A percentile compares a stretch with the other conserved stretches of the same genome.
These are phyloP conservation scores for Penicillium desertorum DNA, from an alignment of 495 filamentous ascomycete species.

Conservation along the genomic window DNA sequence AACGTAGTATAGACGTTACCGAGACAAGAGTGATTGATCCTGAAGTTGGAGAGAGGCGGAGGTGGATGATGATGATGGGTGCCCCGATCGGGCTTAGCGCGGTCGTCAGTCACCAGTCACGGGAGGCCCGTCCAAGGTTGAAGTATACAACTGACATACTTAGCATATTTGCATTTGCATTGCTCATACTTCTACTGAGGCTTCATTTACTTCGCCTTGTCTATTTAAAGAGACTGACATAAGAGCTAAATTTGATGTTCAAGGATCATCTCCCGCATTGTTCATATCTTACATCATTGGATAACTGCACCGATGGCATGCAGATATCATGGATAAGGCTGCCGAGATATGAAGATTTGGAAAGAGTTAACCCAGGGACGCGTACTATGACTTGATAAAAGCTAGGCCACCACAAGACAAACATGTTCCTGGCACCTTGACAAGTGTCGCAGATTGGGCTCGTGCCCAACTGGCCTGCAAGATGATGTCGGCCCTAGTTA, in stretches of 20 bases:
- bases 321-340: conserved; percentile 1
- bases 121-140: conserved; percentile 20
- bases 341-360: neutral
- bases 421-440: conserved; percentile 13
- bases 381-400: conserved; percentile 7
- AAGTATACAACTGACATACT: conserved; percentile 7
- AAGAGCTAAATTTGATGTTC: neutral
- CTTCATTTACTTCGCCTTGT: neutral
- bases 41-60: conserved; percentile 28
- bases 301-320: conserved; percentile 8
- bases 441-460: conserved; percentile 11
- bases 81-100: conserved; percentile 33
- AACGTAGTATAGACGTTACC: conserved; percentile 20
- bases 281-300: neutral
- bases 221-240: conserved; percentile 2
- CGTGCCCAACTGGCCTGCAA: conserved; percentile 27
- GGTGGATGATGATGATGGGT: conserved; percentile 32
- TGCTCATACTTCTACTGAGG: neutral
- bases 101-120: conserved; percentile 39
- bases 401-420: conserved; percentile 2
- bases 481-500: conserved; percentile 25
- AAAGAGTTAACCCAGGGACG: neutral
- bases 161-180: neutral
- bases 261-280: neutral
- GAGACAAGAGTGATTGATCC: conserved; percentile 12